These are phyloP conservation scores for Emmonsia crescens DNA, from an alignment of 2,329 filamentous ascomycete genomes.

Conservation along the genomic window DNA sequence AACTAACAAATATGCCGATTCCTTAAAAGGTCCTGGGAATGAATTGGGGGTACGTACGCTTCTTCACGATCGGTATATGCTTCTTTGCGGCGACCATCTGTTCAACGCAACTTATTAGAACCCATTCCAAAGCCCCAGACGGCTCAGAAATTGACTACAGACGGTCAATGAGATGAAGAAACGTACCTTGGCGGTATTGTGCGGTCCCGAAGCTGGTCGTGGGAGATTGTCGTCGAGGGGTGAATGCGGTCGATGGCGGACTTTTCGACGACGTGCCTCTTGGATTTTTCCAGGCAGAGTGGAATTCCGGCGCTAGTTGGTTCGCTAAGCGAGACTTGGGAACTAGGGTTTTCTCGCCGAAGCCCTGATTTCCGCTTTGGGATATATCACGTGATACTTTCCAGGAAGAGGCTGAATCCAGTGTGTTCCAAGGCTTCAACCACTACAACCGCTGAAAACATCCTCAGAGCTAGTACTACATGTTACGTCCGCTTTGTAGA, in stretches of 20 bases:
- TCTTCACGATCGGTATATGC: conserved; percentile 99
- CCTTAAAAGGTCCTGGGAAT: neutral
- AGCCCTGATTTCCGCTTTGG: conserved; percentile 1
- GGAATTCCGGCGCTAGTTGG: conserved; percentile 9
- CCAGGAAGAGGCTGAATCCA: neutral
- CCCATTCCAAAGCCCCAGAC: neutral
- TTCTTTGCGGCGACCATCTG: conserved; percentile 99
- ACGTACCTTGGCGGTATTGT: conserved; percentile 37
- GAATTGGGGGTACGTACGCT: conserved; percentile 62
- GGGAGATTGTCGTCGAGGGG: conserved; percentile 33
- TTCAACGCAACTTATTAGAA: conserved; percentile 12
- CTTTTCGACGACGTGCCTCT: conserved; percentile 4
- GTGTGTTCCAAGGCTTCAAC: no score
- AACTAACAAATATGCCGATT: neutral
- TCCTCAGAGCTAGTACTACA: neutral
- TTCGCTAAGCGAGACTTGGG: conserved; percentile 5
- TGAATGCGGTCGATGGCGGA: conserved; percentile 17
- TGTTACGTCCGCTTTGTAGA: neutral
- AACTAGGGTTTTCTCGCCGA: neutral
- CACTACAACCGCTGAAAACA: no score
- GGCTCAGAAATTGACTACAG: conserved; percentile 7
- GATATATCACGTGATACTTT: neutral
- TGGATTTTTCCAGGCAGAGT: conserved; percentile 3
- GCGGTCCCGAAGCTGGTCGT: conserved; percentile 30
- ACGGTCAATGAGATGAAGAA: conserved; percentile 1